A percentile compares a stretch with the other conserved stretches of the same genome.
Evolutionary conservation across 495 filamentous ascomycete genomes (phyloP).

Genomic region (Xylaria curta): DNA sequence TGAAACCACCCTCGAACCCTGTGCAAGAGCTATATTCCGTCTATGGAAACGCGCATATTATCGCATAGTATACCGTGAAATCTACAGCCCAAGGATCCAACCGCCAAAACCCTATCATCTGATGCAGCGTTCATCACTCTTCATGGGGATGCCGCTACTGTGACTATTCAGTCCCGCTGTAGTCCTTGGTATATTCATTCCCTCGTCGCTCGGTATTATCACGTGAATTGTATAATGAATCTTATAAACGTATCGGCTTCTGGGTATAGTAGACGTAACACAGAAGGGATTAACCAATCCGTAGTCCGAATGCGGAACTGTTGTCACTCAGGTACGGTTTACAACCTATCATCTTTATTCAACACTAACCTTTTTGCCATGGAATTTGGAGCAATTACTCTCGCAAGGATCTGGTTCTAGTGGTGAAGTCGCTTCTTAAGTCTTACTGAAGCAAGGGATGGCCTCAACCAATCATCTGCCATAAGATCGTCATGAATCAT

Average conservation of each 20-base stretch:
- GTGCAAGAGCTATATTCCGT: not conserved
- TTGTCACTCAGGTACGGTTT: not conserved
- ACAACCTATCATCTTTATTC: not conserved
- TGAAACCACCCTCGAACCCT: not conserved
- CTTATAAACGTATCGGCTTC: not conserved
- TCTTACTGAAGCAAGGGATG: not conserved
- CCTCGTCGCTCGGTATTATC: not conserved
- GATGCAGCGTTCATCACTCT: conserved; percentile 9
- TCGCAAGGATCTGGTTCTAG: not conserved
- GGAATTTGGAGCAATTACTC: not conserved
- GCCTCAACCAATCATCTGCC: not conserved
- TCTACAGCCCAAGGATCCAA: not conserved
- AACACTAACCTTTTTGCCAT: not conserved
- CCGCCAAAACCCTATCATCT: not conserved
- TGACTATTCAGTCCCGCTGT: not conserved
- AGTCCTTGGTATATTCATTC: not conserved
- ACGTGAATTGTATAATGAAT: not conserved
- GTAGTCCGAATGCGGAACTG: not conserved
- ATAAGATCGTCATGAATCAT: not conserved
- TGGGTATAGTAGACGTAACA: not conserved
- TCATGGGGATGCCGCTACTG: not conserved
- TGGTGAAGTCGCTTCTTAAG: not conserved
- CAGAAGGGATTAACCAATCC: not conserved
- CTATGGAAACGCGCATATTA: not conserved
- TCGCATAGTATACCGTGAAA: conserved; percentile 4